Conservation (phyloP, 352 stramenopile species). For the Aphanomyces astaci region DNA sequence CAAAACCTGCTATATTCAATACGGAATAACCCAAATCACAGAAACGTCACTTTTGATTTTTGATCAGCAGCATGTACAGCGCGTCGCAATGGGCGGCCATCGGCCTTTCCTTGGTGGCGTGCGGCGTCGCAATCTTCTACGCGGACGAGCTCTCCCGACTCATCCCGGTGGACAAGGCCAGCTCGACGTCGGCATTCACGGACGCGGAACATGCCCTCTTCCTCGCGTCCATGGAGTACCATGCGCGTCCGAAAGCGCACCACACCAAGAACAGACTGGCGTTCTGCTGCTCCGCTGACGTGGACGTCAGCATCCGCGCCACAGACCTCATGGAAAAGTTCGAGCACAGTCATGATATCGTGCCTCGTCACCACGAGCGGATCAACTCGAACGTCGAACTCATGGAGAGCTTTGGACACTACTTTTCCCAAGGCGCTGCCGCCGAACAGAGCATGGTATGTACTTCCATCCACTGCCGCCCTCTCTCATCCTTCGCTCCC, state of each 20-base stretch:
- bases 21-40: too few species aligned
- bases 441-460: conserved; percentile 69
- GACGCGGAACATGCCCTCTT: conserved; percentile 53
- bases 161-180: conserved; percentile 29
- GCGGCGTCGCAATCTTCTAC: conserved; percentile 47
- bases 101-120: conserved; percentile 41
- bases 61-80: conserved; percentile 34
- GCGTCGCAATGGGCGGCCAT: conserved; percentile 54
- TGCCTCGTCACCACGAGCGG: conserved; percentile 56
- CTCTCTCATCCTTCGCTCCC: too few species aligned
- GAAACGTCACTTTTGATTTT: neutral
- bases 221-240: conserved; percentile 54
- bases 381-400: conserved; percentile 53
- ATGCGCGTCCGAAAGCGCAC: conserved; percentile 32
- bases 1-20: neutral
- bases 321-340: conserved; percentile 64
- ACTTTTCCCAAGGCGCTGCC: conserved; percentile 68
- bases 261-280: conserved; percentile 34
- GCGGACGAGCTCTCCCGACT: conserved; percentile 43
- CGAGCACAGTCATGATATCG: conserved; percentile 39
- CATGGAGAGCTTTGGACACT: conserved; percentile 77
- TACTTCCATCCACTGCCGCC: too few species aligned
- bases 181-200: conserved; percentile 31
- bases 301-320: conserved; percentile 68
- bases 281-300: conserved; percentile 75